These are phyloP conservation scores for Pleurotus tuoliensis DNA, from an alignment of 768 basidiomycete species.

Conservation along the genomic window DNA sequence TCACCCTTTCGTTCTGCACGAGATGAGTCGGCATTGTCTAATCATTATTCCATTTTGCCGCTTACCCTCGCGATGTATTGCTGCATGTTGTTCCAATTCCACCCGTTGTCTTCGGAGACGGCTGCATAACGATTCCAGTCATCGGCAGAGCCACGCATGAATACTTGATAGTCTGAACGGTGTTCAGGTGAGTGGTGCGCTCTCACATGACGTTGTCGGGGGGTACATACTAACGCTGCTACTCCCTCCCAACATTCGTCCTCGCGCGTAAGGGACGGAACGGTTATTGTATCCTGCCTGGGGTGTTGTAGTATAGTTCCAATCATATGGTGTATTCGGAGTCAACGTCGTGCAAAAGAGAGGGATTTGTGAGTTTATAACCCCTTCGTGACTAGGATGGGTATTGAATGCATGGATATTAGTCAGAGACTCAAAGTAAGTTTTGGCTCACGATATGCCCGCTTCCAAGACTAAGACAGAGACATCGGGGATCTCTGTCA, in stretches of 20 bases:
- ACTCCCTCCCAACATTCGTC: conserved; percentile 15
- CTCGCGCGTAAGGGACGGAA: conserved; percentile 13
- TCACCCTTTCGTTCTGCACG: conserved; percentile 31
- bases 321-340: conserved; percentile 8
- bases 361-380: neutral
- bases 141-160: conserved; percentile 21
- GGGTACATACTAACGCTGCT: conserved; percentile 2
- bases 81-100: conserved; percentile 23
- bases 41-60: neutral
- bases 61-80: conserved; percentile 12
- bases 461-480: conserved; percentile 6
- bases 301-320: conserved; percentile 18
- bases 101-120: conserved; percentile 20
- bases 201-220: too few relatives aligned
- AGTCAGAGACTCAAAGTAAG: neutral
- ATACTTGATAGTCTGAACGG: conserved; percentile 13
- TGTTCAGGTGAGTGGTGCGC: too few relatives aligned
- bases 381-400: neutral
- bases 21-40: too few relatives aligned
- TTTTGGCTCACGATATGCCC: conserved; percentile 1
- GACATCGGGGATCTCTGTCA: neutral
- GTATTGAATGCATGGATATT: neutral
- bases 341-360: neutral
- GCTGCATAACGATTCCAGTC: conserved; percentile 21
- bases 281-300: conserved; percentile 15